Conservation (phyloP, 148 eudicot species). For the Vaccinium corymbosum region DNA sequence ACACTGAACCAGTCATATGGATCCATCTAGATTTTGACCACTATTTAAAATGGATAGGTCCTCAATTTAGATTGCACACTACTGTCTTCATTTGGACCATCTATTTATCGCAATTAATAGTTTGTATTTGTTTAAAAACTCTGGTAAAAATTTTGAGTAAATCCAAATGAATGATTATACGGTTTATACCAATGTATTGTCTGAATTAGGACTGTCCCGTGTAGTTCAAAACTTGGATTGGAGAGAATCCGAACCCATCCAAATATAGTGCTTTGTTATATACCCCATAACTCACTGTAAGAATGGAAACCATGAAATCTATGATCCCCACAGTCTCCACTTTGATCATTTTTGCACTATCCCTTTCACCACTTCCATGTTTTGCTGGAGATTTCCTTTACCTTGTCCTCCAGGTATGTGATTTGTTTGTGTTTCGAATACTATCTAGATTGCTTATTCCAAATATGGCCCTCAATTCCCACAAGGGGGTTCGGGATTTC, state of each 20-base stretch:
- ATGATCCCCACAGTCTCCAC: not conserved
- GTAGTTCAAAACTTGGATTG: not conserved
- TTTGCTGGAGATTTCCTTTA: not conserved
- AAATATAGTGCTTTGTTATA: not conserved
- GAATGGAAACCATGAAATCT: not conserved
- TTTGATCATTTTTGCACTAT: not conserved
- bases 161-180: too few relatives aligned
- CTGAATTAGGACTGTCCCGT: too few relatives aligned
- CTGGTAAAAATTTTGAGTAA: too few relatives aligned
- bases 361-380: not conserved
- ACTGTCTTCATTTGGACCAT: too few relatives aligned
- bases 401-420: slow-evolving; percentile 8
- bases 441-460: not conserved
- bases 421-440: too few relatives aligned
- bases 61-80: too few relatives aligned
- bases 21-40: not conserved
- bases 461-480: not conserved
- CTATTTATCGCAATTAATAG: too few relatives aligned
- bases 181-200: too few relatives aligned
- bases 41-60: too few relatives aligned
- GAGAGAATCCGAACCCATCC: too few relatives aligned
- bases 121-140: too few relatives aligned
- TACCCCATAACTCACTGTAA: not conserved
- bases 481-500: not conserved
- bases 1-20: not conserved